phyloP scores from a whole-genome alignment of 1,139 yeast species.

The Hemisphaericaspora subhashii region DNA sequence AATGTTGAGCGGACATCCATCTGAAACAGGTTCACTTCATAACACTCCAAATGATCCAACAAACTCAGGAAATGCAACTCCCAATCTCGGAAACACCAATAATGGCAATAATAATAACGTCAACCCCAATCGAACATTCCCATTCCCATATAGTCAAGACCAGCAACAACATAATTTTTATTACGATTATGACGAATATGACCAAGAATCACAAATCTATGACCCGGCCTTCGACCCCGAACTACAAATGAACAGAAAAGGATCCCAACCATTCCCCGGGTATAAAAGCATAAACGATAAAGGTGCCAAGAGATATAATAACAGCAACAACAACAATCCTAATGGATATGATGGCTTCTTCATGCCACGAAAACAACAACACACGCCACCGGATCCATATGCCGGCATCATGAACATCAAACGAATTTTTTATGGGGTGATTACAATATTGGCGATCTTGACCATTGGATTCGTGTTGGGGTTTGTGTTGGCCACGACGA shows the following conservation, averaged over 20 bases:
- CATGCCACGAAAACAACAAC: constrained; percentile 33
- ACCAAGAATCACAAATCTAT: constrained; percentile 32
- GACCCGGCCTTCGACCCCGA: constrained; percentile 19
- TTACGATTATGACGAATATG: constrained; percentile 44
- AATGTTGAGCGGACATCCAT: constrained; percentile 10
- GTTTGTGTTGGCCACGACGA: constrained; percentile 81
- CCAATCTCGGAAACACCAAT: constrained; percentile 14
- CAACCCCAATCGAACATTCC: constrained; percentile 26
- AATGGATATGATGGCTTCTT: constrained; percentile 24
- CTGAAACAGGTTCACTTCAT: constrained; percentile 11
- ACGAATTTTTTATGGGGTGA: constrained; percentile 56
- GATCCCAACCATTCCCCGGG: constrained; percentile 11
- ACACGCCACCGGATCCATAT: constrained; percentile 20
- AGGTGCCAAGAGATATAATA: constrained; percentile 4
- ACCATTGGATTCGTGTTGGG: constrained; percentile 79
- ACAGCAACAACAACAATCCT: constrained; percentile 3
- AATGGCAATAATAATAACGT: constrained; percentile 28
- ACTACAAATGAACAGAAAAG: constrained; percentile 11
- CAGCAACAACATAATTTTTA: constrained; percentile 32
- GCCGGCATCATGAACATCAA: constrained; percentile 34
- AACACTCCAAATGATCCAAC: constrained; percentile 6
- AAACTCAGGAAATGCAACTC: constrained; percentile 6
- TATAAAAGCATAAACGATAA: too few relatives aligned
- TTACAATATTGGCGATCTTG: constrained; percentile 54
- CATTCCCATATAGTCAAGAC: constrained; percentile 58